These are phyloP conservation scores for Podospora comata DNA, from an alignment of 495 filamentous ascomycete genomes.

Conservation along the genomic window DNA sequence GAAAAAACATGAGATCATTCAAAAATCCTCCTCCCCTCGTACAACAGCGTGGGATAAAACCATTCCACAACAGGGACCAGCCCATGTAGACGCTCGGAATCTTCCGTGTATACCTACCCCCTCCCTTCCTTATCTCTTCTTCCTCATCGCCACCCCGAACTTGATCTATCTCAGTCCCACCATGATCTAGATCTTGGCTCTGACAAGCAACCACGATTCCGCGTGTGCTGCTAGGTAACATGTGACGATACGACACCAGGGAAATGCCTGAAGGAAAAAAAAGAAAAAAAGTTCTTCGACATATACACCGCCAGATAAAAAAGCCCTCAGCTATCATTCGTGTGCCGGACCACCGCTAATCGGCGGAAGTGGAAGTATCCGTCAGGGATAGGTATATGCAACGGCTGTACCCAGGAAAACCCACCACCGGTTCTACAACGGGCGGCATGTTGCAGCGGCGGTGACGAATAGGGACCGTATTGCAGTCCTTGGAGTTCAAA, in stretches of 20 bases:
- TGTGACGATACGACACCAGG: not conserved
- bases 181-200: not conserved
- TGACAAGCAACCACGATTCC: not conserved
- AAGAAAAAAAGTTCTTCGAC: not conserved
- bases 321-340: not conserved
- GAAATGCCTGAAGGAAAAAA: not conserved
- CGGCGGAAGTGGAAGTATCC: not conserved
- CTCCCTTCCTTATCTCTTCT: not conserved
- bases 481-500: not conserved
- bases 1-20: not conserved
- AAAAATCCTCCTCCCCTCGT: not conserved
- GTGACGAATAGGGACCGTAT: slow-evolving; percentile 4
- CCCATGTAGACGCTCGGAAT: not conserved
- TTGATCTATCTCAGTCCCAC: not conserved
- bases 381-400: not conserved
- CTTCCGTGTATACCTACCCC: not conserved
- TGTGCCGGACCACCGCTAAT: not conserved
- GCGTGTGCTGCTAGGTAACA: not conserved
- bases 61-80: not conserved
- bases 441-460: not conserved
- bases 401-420: not conserved
- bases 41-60: not conserved
- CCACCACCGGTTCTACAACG: not conserved
- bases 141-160: not conserved
- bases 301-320: not conserved